Conservation (phyloP, 164 flowering plant species). For the Annona squamosa region DNA sequence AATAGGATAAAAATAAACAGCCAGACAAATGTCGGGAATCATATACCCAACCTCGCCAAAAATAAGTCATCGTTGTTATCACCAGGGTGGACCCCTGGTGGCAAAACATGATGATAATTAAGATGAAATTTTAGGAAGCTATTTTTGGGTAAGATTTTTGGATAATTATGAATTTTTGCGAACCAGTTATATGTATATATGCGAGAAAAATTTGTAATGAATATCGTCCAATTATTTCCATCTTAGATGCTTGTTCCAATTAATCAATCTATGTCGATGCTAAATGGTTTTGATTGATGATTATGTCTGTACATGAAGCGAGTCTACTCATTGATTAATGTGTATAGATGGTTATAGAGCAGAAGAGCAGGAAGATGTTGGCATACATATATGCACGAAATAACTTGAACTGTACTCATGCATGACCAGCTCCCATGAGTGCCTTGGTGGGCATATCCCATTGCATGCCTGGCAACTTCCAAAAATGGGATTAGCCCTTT, state of each 20-base stretch:
- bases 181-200: no score
- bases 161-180: no score
- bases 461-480: conserved; percentile 9
- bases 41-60: no score
- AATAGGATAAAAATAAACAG: no score
- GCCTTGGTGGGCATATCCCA: conserved; percentile 25
- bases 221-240: neutral
- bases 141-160: no score
- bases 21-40: no score
- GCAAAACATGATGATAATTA: no score
- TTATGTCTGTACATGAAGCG: neutral
- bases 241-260: neutral
- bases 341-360: neutral
- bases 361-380: neutral
- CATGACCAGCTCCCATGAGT: conserved; percentile 27
- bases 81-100: no score
- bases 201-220: no score
- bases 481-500: conserved; percentile 11
- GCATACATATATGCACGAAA: conserved; percentile 19
- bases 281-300: neutral
- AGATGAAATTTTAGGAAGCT: no score
- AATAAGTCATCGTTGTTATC: no score
- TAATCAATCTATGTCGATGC: neutral
- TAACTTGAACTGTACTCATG: conserved; percentile 31
- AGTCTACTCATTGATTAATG: neutral